A percentile compares a stretch with the other conserved stretches of the same genome.
phyloP scores from a whole-genome alignment of 148 eudicot genomes.

The Rhododendron henanense region DNA sequence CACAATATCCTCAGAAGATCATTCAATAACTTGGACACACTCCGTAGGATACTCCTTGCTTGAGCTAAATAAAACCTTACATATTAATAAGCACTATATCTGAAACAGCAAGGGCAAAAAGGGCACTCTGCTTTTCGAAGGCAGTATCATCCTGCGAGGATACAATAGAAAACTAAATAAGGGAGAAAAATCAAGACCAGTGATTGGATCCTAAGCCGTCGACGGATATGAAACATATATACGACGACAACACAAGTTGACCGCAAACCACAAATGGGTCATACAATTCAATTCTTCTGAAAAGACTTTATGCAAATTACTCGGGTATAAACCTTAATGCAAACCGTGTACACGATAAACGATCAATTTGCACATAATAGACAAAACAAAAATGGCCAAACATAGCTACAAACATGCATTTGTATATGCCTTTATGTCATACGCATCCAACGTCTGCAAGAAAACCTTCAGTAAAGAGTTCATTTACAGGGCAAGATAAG shows the following conservation, averaged over 20 bases:
- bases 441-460: neutral
- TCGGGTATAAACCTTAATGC: neutral
- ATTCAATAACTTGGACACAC: neutral
- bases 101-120: slow-evolving; percentile 99
- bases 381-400: neutral
- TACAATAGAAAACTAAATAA: neutral
- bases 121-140: slow-evolving; percentile 97
- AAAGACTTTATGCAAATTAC: neutral
- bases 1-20: slow-evolving; percentile 4
- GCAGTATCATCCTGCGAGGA: slow-evolving; percentile 90
- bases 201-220: neutral
- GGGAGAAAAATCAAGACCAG: neutral
- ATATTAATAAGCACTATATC: slow-evolving; percentile 98
- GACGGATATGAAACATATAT: neutral
- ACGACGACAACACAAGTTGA: neutral
- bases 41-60: neutral
- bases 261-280: neutral
- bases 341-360: neutral
- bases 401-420: neutral
- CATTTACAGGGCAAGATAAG: neutral
- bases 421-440: neutral
- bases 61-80: slow-evolving; percentile 40
- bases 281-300: neutral
- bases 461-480: neutral
- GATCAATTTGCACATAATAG: too few species aligned